These are phyloP conservation scores for Prunus davidiana DNA, from an alignment of 306 rosid species.

Conservation along the genomic window DNA sequence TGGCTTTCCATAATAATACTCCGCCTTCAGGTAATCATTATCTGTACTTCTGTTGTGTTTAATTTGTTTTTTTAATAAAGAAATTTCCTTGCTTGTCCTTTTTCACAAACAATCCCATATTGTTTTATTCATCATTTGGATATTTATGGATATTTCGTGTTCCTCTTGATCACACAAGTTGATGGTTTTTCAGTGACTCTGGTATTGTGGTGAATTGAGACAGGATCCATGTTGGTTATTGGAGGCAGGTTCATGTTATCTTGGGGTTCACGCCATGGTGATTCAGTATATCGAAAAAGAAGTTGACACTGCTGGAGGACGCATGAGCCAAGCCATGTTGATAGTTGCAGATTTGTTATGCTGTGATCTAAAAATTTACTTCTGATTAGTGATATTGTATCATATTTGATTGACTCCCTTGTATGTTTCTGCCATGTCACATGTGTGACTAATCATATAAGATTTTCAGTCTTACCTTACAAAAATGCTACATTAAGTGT, in stretches of 20 bases:
- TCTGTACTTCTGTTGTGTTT: not conserved
- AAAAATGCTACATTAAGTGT: not conserved
- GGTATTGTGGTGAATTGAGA: not conserved
- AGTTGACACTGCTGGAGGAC: not conserved
- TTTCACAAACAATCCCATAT: not conserved
- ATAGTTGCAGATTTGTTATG: not conserved
- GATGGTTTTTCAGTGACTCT: not conserved
- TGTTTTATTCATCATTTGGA: not conserved
- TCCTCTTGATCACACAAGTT: not conserved
- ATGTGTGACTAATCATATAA: not conserved
- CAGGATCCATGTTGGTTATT: not conserved
- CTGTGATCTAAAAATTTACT: not conserved
- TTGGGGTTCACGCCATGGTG: not conserved
- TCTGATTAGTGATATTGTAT: not conserved
- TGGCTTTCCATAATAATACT: slow-evolving; percentile 6
- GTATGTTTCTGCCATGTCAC: not conserved
- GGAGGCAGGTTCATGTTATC: not conserved
- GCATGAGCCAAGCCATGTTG: not conserved
- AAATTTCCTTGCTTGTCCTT: not conserved
- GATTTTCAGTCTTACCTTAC: not conserved
- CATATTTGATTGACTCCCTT: not conserved
- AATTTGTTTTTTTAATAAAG: not conserved
- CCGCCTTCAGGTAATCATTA: slow-evolving; percentile 16
- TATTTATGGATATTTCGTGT: not conserved
- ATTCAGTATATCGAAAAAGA: not conserved